Evolutionary conservation across 2,329 filamentous ascomycete genomes (phyloP).

Genomic region (Trichoderma koningii): DNA sequence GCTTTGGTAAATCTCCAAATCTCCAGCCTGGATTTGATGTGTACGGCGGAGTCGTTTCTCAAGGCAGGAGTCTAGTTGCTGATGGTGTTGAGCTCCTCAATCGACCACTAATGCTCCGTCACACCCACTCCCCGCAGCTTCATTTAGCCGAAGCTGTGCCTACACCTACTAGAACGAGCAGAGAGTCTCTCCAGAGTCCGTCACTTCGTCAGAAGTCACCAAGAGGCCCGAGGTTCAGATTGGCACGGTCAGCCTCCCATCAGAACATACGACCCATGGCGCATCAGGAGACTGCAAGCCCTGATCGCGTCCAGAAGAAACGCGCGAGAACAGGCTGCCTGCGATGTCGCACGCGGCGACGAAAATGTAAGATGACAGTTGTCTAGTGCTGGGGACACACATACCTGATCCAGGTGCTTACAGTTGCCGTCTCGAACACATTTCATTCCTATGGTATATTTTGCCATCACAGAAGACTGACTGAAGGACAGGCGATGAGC

Average conservation of each 20-base stretch:
- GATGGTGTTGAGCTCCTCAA: background rate
- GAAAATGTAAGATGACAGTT: slow-evolving; percentile 13
- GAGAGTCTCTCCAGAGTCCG: background rate
- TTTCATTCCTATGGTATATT: background rate
- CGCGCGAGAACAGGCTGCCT: slow-evolving; percentile 14
- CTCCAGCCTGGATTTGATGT: no score
- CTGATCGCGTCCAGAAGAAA: background rate
- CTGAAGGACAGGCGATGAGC: background rate
- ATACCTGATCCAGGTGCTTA: background rate
- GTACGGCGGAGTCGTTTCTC: background rate
- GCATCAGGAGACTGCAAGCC: background rate
- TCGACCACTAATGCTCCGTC: background rate
- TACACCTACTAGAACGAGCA: background rate
- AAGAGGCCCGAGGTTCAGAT: no score
- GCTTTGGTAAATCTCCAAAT: no score
- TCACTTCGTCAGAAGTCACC: no score
- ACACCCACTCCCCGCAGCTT: no score
- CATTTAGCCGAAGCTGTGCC: slow-evolving; percentile 18
- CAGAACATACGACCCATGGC: background rate
- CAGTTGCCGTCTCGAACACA: background rate
- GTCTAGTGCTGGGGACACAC: background rate
- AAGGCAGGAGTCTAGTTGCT: background rate
- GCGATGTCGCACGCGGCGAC: slow-evolving; percentile 13
- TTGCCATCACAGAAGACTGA: background rate
- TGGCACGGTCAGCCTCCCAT: no score